phyloP scores from a whole-genome alignment of 805 yeast species.

The Yarrowia sp. region DNA sequence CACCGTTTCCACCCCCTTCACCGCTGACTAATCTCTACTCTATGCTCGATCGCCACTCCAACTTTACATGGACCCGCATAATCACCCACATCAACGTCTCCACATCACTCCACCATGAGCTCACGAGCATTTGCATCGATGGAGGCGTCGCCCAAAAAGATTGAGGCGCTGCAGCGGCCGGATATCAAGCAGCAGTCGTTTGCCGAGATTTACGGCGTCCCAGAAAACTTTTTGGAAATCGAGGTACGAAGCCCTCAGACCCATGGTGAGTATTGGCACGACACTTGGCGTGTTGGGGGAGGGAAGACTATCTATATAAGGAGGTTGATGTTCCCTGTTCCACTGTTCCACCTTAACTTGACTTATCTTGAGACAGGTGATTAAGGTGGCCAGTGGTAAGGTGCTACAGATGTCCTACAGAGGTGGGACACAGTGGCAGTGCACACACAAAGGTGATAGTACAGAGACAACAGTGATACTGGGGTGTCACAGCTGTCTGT shows the following conservation, averaged over 20 bases:
- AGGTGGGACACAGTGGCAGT: no score
- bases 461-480: no score
- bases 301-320: no score
- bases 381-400: no score
- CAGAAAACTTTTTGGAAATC: slow-evolving; percentile 89
- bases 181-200: slow-evolving; percentile 58
- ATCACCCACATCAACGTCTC: background rate
- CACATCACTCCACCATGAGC: slow-evolving; percentile 6
- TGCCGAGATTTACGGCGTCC: slow-evolving; percentile 86
- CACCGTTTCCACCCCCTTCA: no score
- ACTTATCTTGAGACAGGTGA: no score
- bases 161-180: slow-evolving; percentile 39
- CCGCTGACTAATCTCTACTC: background rate
- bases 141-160: slow-evolving; percentile 32
- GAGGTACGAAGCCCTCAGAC: slow-evolving; percentile 81
- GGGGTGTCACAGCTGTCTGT: no score
- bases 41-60: slow-evolving; percentile 1
- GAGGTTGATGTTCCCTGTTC: no score
- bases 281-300: background rate
- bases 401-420: no score
- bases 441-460: no score
- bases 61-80: slow-evolving; percentile 26
- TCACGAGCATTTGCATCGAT: slow-evolving; percentile 25
- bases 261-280: slow-evolving; percentile 45
- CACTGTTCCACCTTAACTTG: no score